These are phyloP conservation scores for Coemansia sp. DNA, from an alignment of 192 early-diverging fungal genomes.

Conservation along the genomic window DNA sequence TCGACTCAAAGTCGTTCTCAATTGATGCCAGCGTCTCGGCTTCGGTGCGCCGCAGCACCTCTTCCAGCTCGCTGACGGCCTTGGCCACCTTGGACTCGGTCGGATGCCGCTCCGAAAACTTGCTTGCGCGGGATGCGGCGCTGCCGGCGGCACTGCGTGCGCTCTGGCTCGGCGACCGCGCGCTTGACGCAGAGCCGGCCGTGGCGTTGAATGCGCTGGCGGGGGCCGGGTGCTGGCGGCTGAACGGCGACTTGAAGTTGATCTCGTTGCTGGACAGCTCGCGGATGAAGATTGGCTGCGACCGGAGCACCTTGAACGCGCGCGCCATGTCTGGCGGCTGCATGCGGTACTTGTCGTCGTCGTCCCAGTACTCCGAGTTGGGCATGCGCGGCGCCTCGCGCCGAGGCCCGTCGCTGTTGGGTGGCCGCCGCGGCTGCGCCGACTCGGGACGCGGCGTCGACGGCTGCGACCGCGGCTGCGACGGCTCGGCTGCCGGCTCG, in stretches of 20 bases:
- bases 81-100: slow-evolving; percentile 50
- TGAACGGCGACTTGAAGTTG: slow-evolving; percentile 48
- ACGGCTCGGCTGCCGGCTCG: not conserved
- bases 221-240: slow-evolving; percentile 9
- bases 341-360: slow-evolving; percentile 41
- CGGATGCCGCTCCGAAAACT: slow-evolving; percentile 38
- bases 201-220: too few species aligned
- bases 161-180: not conserved
- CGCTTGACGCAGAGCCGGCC: not conserved
- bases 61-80: slow-evolving; percentile 52
- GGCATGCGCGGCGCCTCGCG: slow-evolving; percentile 1
- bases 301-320: slow-evolving; percentile 49
- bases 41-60: slow-evolving; percentile 48
- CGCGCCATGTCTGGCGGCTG: slow-evolving; percentile 43
- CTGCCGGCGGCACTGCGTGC: slow-evolving; percentile 12
- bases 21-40: slow-evolving; percentile 29
- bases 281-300: slow-evolving; percentile 43
- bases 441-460: slow-evolving; percentile 5
- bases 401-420: slow-evolving; percentile 14
- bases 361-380: slow-evolving; percentile 45
- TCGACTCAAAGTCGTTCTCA: slow-evolving; percentile 26
- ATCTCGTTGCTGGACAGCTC: slow-evolving; percentile 45
- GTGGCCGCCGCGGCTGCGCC: not conserved
- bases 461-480: slow-evolving; percentile 7
- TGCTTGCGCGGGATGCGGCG: slow-evolving; percentile 1